Percentiles rank a stretch among this genome's conserved stretches.
Conservation (phyloP, 257 asterid species). For the Solanum boliviense region DNA sequence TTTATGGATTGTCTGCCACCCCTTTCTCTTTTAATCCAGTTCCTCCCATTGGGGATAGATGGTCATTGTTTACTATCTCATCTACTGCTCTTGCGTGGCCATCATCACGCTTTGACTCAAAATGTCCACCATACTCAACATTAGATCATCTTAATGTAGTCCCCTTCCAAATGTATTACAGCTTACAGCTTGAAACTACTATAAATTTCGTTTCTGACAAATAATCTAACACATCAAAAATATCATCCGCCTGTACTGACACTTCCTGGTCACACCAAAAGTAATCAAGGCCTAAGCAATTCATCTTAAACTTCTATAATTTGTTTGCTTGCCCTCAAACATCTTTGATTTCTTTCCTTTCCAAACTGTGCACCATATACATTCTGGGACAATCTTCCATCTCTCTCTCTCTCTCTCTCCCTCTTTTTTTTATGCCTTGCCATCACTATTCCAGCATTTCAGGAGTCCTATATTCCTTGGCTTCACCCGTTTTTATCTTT, state of each 20-base stretch:
- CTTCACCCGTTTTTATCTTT: not conserved
- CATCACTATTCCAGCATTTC: not conserved
- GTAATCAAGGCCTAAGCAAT: not conserved
- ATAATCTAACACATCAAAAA: not conserved
- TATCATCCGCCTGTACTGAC: not conserved
- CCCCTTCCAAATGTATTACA: not conserved
- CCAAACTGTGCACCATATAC: not conserved
- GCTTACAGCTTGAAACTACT: not conserved
- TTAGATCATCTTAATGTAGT: not conserved
- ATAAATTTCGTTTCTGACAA: not conserved
- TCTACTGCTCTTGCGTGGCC: not conserved
- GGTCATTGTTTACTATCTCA: not conserved
- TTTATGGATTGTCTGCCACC: not conserved
- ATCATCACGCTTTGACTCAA: not conserved
- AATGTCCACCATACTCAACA: not conserved
- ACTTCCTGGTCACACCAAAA: not conserved
- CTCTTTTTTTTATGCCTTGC: not conserved
- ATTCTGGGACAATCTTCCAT: not conserved
- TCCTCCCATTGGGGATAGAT: not conserved
- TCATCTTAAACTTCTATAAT: not conserved
- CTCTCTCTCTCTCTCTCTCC: not conserved
- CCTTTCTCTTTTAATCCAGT: not conserved
- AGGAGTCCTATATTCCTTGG: not conserved
- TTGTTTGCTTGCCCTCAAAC: not conserved
- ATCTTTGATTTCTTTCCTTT: not conserved